Evolutionary conservation across 2,329 filamentous ascomycete species (phyloP), one percentile per base, ranked within the genome.

Genomic region (Cladobotryum mycophilum): DNA sequence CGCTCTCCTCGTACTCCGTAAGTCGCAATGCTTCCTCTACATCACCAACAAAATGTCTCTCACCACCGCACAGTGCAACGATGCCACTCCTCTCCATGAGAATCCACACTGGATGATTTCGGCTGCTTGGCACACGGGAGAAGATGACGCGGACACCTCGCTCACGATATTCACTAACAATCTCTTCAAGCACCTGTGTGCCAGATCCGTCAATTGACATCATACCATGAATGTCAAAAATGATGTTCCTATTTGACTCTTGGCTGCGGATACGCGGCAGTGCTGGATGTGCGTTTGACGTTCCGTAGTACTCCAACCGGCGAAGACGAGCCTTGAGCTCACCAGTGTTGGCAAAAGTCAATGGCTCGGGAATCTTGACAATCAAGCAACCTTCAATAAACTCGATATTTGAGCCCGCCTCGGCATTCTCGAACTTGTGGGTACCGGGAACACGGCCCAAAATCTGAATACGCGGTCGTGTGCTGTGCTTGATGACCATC

Each of bases 141-240:
- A 92, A 92, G 64, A 88, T 91, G 8, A 93, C 86, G 2, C 81
- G 73, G 1, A 92, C 89, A 1, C 86, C 87, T 4, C 85, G 76
- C 34, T 86, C 79, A n/a, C 84, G 75, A 65, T 97, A 97, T 30
- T 75, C 79, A 44, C 82, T 75, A 14, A 99, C 89, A 58, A 97
- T 97, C 69, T 97, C 93, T 43, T 82, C 80, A 3, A 99, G 75
- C 1, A 97, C 92, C 69, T 97, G 93, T 0, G 89, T 87, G 1
- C 92, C 93, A 0, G 90, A 95, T 5, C 90, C 93, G 64, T 99
- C 93, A 60, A 99, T 84, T 25, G 86, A 87, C 0, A 91, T 96
- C 3, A 99, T 93, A n/a, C 93, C 93, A 60, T 97, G 92, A 7
- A 97, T 90, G 65, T 99, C 93, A 62, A 99, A 97, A 55, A 99